Base-by-base conservation (phyloP, 495 filamentous ascomycete genomes). In the Bacidia gigantensis region DNA sequence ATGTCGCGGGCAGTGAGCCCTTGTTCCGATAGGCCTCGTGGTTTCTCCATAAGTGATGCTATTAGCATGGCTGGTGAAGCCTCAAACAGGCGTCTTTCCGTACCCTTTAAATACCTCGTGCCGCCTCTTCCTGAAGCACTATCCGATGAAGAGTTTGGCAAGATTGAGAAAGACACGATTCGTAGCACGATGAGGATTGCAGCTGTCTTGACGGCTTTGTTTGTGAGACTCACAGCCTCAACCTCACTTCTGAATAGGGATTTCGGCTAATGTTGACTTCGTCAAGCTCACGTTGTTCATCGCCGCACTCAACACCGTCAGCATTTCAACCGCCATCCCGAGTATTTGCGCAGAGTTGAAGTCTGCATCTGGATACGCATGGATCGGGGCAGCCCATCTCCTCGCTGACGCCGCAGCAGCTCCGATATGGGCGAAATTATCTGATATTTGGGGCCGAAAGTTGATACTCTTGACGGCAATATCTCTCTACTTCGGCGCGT, bases 401-500 rank as follows among this genome's bases (percentile, higher is more conserved):
- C 54, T 69, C 1, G 57, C 61, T 3, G 56, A 39, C 12, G 55
- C 60, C 1, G 61, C 60, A 2, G 29, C 42, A 5, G 49, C 51
- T 3, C 62, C 65, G 11, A 49, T 79, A 38, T 82, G 77, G 77
- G 71, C 69, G 3, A 79, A 77, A 46, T 57, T 77, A 2, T 74
- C 70, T 10, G 77, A 81, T 58, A 81, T 82, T 39, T 82, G 74
- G 75, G 78, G 79, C 3, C 68, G 78, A 3, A 81, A 79, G 52
- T 65, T 69, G 3, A 76, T 77, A 44, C 53, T 76, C 1, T 57
- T 77, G 21, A 58, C 63, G 11, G 71, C 72, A 1, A 68, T 77
- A 9, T 67, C 66, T 12, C 56, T 65, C 43, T 76, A 73, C 42
- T 66, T 70, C 26, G 50, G 59, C 58, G 62, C 66, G 9, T 72